Base-by-base conservation (phyloP, 441 rosid species). In the Eutrema salsugineum region DNA sequence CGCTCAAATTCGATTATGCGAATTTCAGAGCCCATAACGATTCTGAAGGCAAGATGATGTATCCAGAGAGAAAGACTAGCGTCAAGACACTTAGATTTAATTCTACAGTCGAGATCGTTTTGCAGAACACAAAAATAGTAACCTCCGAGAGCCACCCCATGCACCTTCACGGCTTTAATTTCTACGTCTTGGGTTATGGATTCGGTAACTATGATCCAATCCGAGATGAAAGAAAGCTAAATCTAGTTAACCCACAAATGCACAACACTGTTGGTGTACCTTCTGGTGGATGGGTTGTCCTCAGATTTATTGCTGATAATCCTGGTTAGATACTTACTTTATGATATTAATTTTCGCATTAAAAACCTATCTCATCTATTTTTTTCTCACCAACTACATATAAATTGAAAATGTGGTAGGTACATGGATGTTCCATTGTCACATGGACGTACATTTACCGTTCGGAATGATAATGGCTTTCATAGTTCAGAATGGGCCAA, bases 131-230 rank as follows among this genome's bases (percentile, higher is more conserved):
- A 0, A 82, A 71, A 38, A 71, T 87, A 35, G 49, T 88, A 1
- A 75, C 83, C 0, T 73, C 76, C 0, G 94, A 88, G 73, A 81
- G 88, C 12, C 94, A 88, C 15, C 91, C 94, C 0, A 85, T 89
- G 79, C 94, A 89, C 68, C 88, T 89, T 53, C 91, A 89, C 12
- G 94, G 94, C 32, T 87, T 85, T 19, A 87, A 87, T 60, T 85
- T 85, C 84, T 83, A 85, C 43, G 87, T 85, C 0, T 80, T 89
- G 2, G 90, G 86, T 33, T 80, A 82, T 1, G 90, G 90, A 1
- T 35, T 83, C 3, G 88, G 90, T 46, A 86, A 86, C 75, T 88
- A 81, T 44, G 84, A 87, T 72, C 83, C 86, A 1, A 57, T 62
- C 48, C 78, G 75, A 50, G 87, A 85, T 63, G 83, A 84, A 1